phyloP scores from a whole-genome alignment of 495 filamentous ascomycete species.

The Penicillium arizonense region DNA sequence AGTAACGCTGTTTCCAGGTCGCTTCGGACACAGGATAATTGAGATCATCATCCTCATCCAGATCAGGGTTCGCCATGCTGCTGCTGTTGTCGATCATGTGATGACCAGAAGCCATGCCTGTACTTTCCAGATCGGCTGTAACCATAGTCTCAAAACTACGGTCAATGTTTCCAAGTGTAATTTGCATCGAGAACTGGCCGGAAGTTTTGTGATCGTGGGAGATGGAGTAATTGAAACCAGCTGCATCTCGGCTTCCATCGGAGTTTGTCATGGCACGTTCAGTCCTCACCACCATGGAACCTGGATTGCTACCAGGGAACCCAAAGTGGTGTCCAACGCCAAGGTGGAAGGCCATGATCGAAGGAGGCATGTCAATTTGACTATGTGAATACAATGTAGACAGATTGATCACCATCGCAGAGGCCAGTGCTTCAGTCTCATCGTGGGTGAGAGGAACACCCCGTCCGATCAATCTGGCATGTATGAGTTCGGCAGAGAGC shows the following conservation, averaged over 20 bases:
- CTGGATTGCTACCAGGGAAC: constrained; percentile 20
- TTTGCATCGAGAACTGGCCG: constrained; percentile 27
- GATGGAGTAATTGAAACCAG: constrained; percentile 22
- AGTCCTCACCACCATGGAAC: constrained; percentile 22
- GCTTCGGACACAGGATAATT: constrained; percentile 25
- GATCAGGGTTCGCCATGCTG: constrained; percentile 27
- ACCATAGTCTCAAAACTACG: constrained; percentile 10
- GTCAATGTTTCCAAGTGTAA: constrained; percentile 27
- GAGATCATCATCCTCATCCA: constrained; percentile 27
- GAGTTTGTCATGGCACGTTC: constrained; percentile 6
- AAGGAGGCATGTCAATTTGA: constrained; percentile 17
- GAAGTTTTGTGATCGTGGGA: constrained; percentile 32
- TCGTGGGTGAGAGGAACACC: constrained; percentile 23
- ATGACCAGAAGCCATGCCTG: constrained; percentile 11
- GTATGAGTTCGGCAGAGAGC: constrained; percentile 33
- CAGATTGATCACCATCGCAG: constrained; percentile 30
- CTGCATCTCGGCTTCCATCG: neutral
- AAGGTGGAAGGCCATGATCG: constrained; percentile 35
- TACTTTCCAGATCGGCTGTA: constrained; percentile 8
- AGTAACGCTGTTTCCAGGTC: constrained; percentile 45
- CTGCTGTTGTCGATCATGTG: constrained; percentile 19
- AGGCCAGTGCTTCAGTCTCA: constrained; percentile 35
- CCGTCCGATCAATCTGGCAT: constrained; percentile 30
- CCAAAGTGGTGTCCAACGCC: constrained; percentile 41
- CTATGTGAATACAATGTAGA: constrained; percentile 29